Evolutionary conservation across 345 rosid species (phyloP).

Genomic region (Syzygium grande): DNA sequence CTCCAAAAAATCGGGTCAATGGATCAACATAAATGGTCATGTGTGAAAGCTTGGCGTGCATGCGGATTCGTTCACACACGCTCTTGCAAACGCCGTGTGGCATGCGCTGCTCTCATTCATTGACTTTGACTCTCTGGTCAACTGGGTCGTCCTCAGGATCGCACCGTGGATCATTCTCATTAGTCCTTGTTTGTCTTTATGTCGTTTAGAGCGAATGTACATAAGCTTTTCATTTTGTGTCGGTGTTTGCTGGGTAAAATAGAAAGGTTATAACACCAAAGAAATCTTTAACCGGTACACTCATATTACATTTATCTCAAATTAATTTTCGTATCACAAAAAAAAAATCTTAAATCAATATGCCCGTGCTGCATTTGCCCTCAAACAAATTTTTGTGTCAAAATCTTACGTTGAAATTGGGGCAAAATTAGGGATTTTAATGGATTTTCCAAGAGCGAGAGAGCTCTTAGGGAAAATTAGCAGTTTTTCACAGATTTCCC

Average conservation of each 20-base stretch:
- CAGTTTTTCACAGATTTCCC: rapidly evolving
- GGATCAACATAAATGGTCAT: not conserved
- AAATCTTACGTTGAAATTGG: not conserved
- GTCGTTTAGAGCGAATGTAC: not conserved
- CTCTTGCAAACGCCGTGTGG: not conserved
- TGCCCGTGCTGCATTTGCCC: rapidly evolving
- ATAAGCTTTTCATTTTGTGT: not conserved
- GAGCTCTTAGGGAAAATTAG: not conserved
- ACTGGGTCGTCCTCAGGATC: not conserved
- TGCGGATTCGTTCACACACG: not conserved
- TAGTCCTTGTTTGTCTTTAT: not conserved
- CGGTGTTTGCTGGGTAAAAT: not conserved
- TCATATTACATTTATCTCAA: not conserved
- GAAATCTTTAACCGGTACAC: not conserved
- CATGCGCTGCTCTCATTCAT: not conserved
- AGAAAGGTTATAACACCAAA: not conserved
- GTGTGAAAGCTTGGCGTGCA: not conserved
- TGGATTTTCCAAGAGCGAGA: not conserved
- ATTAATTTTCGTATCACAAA: rapidly evolving
- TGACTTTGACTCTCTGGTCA: not conserved
- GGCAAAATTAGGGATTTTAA: not conserved
- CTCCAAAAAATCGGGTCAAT: not conserved
- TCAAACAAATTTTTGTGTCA: not conserved
- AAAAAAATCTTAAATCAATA: too few relatives aligned
- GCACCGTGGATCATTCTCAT: not conserved